Conservation (phyloP, 371 early-diverging fungal genomes). For the Paraphysoderma sedebokerense region DNA sequence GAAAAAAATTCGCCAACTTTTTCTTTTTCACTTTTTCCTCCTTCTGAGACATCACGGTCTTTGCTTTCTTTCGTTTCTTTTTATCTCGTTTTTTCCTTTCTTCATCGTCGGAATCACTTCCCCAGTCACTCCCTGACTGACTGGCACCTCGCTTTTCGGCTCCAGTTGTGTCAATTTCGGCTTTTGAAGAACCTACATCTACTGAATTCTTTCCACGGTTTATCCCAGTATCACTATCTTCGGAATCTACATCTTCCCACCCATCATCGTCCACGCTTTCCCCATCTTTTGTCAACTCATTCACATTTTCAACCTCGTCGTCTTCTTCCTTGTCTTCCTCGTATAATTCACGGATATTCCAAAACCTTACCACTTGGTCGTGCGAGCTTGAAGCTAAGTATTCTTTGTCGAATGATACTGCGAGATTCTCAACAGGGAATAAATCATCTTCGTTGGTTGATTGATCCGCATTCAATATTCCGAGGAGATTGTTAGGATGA, state of each 20-base stretch:
- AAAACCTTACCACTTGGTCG: constrained; percentile 67
- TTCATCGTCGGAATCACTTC: constrained; percentile 8
- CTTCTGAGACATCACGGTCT: constrained; percentile 7
- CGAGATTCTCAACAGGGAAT: constrained; percentile 66
- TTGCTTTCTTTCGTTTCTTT: no score
- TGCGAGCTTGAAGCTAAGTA: constrained; percentile 63
- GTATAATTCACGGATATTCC: constrained; percentile 35
- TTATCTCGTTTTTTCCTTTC: constrained; percentile 8
- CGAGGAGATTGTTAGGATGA: constrained; percentile 70
- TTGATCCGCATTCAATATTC: constrained; percentile 68
- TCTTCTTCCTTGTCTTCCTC: constrained; percentile 23
- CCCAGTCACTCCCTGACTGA: constrained; percentile 8
- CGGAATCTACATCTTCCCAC: constrained; percentile 12
- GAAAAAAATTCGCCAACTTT: constrained; percentile 7
- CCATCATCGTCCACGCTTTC: not conserved
- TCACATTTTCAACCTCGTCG: constrained; percentile 16
- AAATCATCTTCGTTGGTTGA: constrained; percentile 75
- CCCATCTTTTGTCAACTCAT: constrained; percentile 8
- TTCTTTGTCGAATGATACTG: constrained; percentile 38
- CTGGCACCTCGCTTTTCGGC: no score
- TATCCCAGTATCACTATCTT: no score
- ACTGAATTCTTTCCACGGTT: no score
- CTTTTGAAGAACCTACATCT: no score
- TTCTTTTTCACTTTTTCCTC: constrained; percentile 11
- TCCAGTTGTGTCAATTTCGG: no score